Evolutionary conservation across 257 asterid genomes (phyloP).

Genomic region (Marsdenia floribunda): DNA sequence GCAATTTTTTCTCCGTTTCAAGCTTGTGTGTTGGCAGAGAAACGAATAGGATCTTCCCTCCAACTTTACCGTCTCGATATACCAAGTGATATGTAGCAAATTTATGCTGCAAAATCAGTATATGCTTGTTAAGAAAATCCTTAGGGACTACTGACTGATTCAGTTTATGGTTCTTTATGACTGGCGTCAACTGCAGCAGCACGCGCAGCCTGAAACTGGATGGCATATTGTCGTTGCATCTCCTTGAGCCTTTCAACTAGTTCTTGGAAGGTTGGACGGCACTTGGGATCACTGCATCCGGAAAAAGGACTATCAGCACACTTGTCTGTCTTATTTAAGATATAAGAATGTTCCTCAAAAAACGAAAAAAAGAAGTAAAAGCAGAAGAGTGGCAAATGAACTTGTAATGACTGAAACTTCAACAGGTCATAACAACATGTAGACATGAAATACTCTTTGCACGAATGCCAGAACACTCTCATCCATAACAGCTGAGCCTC

Average conservation of each 20-base stretch:
- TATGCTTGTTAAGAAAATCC: not conserved
- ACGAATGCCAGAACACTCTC: constrained; percentile 1
- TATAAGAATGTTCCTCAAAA: not conserved
- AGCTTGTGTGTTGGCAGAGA: constrained; percentile 8
- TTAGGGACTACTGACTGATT: not conserved
- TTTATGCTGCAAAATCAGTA: not conserved
- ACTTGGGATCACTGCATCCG: constrained; percentile 56
- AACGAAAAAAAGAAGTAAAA: too few species aligned
- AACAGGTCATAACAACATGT: not conserved
- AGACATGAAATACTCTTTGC: not conserved
- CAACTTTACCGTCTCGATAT: constrained; percentile 4
- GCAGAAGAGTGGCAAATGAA: not conserved
- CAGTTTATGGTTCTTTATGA: constrained; percentile 38
- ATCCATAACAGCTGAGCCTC: not conserved
- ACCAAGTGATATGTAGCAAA: not conserved
- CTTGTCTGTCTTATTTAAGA: not conserved
- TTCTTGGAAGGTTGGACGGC: constrained; percentile 77
- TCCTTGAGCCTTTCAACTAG: constrained; percentile 69
- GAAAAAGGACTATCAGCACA: not conserved
- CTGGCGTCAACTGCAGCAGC: constrained; percentile 34
- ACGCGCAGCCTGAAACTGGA: constrained; percentile 59
- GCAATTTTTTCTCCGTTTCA: not conserved
- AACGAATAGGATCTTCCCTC: not conserved
- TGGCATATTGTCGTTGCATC: constrained; percentile 43
- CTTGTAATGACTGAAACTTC: not conserved